These are phyloP conservation scores for Fusarium sp. DNA, from an alignment of 2,329 filamentous ascomycete species.

Conservation along the genomic window DNA sequence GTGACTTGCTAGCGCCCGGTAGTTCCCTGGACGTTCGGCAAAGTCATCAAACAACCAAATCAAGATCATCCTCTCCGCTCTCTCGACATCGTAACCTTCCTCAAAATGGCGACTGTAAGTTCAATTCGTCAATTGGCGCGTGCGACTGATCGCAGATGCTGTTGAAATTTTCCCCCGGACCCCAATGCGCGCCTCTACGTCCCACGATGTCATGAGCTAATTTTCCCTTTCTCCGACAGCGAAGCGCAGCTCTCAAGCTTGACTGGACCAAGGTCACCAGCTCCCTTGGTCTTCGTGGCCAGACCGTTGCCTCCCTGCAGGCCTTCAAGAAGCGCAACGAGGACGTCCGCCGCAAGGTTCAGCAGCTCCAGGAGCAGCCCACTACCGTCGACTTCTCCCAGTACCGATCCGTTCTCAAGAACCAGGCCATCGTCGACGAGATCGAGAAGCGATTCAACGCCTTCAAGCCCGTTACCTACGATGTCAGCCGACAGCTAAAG, in stretches of 20 bases:
- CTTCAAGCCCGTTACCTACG: slow-evolving; percentile 95
- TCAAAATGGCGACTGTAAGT: slow-evolving; percentile 79
- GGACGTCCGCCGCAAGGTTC: slow-evolving; percentile 94
- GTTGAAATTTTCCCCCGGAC: slow-evolving; percentile 24
- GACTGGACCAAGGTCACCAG: slow-evolving; percentile 97
- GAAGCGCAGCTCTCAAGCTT: slow-evolving; percentile 98
- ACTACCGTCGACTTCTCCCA: slow-evolving; percentile 91
- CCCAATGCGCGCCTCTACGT: slow-evolving; percentile 32
- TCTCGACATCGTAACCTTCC: slow-evolving; percentile 59
- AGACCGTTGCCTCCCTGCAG: slow-evolving; percentile 90
- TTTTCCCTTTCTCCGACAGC: slow-evolving; percentile 69
- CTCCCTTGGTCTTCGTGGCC: slow-evolving; percentile 95
- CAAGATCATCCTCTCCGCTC: slow-evolving; percentile 64
- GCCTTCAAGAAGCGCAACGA: slow-evolving; percentile 99
- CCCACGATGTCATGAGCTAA: slow-evolving; percentile 62
- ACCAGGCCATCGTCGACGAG: slow-evolving; percentile 94
- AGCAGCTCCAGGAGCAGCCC: slow-evolving; percentile 83
- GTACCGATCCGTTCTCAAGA: slow-evolving; percentile 94
- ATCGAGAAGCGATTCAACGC: slow-evolving; percentile 94
- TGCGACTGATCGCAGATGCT: slow-evolving; percentile 33
- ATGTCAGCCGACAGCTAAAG: slow-evolving; percentile 94
- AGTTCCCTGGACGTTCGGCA: slow-evolving; percentile 57
- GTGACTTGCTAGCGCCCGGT: slow-evolving; percentile 49
- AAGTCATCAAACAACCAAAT: slow-evolving; percentile 58
- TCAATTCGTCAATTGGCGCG: slow-evolving; percentile 48